Conservation (phyloP, 75 land plant species). For the Sequoia sempervirens region DNA sequence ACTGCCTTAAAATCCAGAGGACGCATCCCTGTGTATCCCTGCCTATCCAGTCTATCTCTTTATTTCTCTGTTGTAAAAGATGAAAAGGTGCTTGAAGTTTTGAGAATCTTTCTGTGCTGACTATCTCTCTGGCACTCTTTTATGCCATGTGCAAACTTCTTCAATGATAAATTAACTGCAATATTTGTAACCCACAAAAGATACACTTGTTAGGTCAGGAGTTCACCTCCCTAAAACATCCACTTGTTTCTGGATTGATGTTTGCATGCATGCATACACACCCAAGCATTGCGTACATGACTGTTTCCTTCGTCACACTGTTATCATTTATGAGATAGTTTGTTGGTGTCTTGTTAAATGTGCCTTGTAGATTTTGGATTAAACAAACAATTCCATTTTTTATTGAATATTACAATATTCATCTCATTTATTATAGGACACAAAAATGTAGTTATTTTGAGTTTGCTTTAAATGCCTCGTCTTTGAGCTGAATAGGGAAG, state of each 20-base stretch:
- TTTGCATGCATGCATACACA: background rate
- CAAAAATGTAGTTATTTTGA: too few species aligned
- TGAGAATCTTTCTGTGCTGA: background rate
- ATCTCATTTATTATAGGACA: too few species aligned
- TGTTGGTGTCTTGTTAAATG: background rate
- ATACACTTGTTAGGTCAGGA: background rate
- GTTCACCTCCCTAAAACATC: background rate
- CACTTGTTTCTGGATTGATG: background rate
- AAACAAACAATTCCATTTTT: too few species aligned
- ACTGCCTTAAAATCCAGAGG: too few species aligned
- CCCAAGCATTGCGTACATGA: background rate
- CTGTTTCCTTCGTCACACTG: background rate
- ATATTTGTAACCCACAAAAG: background rate
- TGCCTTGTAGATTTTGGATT: too few species aligned
- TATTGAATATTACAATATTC: too few species aligned
- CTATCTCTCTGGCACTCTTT: background rate
- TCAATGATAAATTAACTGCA: background rate
- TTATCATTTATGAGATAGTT: background rate
- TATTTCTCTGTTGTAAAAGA: background rate
- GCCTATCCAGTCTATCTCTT: background rate
- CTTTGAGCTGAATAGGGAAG: background rate
- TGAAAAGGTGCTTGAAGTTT: background rate
- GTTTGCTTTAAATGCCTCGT: background rate
- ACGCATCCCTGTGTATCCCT: too few species aligned
- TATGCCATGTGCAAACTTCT: background rate